Conservation (phyloP, 306 rosid species). For the Prunus dulcis region DNA sequence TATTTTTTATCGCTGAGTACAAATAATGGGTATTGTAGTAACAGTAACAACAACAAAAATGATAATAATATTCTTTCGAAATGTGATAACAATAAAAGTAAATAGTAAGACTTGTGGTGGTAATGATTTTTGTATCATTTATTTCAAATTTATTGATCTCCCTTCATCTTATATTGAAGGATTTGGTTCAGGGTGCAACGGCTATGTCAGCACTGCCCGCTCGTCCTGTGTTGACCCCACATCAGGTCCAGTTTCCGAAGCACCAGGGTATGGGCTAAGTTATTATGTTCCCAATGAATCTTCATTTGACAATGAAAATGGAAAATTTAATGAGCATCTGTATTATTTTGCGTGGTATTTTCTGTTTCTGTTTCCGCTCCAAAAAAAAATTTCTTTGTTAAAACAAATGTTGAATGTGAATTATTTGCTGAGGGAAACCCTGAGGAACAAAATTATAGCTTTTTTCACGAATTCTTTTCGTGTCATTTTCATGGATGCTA, state of each 20-base stretch:
- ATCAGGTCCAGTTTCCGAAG: slow-evolving; percentile 66
- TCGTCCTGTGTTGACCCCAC: slow-evolving; percentile 54
- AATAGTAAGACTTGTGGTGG: not conserved
- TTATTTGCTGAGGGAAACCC: not conserved
- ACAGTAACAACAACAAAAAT: not conserved
- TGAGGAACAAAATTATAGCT: not conserved
- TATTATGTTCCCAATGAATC: slow-evolving; percentile 7
- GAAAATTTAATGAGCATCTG: not conserved
- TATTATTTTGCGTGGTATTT: not conserved
- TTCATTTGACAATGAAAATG: not conserved
- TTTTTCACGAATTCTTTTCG: not conserved
- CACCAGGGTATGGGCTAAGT: slow-evolving; percentile 55
- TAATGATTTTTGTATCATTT: not conserved
- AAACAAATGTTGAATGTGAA: not conserved
- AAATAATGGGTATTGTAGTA: not conserved
- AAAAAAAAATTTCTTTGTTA: not conserved
- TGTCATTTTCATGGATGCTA: slow-evolving; percentile 2
- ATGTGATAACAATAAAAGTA: not conserved
- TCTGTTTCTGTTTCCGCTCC: not conserved
- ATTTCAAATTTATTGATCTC: slow-evolving; percentile 6
- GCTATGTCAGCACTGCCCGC: slow-evolving; percentile 50
- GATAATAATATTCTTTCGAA: not conserved
- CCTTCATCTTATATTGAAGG: slow-evolving; percentile 49
- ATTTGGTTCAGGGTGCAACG: slow-evolving; percentile 59
- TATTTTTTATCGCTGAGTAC: not conserved